phyloP scores from a whole-genome alignment of 208 protist species.

The Leishmania aethiopica region DNA sequence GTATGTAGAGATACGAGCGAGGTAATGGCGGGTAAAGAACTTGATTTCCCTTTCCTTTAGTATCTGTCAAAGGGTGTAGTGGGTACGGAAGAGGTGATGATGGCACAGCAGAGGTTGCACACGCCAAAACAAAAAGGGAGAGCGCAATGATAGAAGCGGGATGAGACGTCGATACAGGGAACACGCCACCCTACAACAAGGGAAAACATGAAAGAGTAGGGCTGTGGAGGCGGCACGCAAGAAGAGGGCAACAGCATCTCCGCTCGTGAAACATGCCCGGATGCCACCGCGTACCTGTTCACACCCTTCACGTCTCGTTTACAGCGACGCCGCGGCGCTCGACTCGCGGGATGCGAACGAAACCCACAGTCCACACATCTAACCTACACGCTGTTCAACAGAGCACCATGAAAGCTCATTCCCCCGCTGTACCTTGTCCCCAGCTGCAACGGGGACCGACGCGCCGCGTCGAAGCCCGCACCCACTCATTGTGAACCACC shows the following conservation, averaged over 20 bases:
- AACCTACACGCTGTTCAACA: background rate
- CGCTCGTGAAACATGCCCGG: background rate
- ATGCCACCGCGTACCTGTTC: background rate
- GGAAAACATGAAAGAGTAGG: background rate
- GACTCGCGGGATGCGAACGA: background rate
- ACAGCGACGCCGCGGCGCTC: background rate
- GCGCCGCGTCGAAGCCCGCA: no score
- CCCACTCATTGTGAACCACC: background rate
- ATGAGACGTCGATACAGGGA: background rate
- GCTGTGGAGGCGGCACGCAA: background rate
- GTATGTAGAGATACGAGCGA: background rate
- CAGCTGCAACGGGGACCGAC: no score
- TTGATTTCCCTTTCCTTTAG: background rate
- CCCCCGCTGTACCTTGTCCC: background rate
- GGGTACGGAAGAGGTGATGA: background rate
- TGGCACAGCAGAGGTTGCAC: background rate
- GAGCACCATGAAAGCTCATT: background rate
- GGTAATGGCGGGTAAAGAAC: background rate
- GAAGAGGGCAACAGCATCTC: background rate
- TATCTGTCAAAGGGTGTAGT: background rate
- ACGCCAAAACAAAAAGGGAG: slow-evolving; percentile 7
- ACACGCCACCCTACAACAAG: background rate
- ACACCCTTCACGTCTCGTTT: background rate
- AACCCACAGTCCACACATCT: background rate
- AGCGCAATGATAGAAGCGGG: background rate